phyloP scores from a whole-genome alignment of 2,329 filamentous ascomycete species.

The Claviceps purpurea region DNA sequence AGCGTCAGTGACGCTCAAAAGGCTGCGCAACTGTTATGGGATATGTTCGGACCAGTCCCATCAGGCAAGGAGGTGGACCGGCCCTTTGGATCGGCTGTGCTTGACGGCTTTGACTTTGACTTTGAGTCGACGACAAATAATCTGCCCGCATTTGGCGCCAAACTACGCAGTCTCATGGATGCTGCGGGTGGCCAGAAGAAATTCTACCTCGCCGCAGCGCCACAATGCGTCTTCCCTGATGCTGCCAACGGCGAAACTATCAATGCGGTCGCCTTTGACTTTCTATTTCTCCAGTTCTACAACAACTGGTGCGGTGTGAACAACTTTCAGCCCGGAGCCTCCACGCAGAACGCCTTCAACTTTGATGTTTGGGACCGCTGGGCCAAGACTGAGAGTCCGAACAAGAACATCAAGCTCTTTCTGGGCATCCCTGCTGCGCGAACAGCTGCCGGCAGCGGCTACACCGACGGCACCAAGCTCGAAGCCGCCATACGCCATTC shows the following conservation, averaged over 20 bases:
- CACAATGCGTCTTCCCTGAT: conserved; percentile 57
- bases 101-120: conserved; percentile 70
- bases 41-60: conserved; percentile 50
- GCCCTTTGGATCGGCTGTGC: conserved; percentile 36
- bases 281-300: conserved; percentile 53
- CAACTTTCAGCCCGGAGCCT: conserved; percentile 31
- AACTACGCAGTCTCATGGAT: conserved; percentile 43
- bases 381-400: conserved; percentile 42
- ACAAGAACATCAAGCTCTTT: conserved; percentile 46
- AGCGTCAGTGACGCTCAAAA: conserved; percentile 35
- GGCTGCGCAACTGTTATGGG: conserved; percentile 53
- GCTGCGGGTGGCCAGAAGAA: conserved; percentile 39
- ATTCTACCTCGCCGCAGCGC: conserved; percentile 51
- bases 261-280: conserved; percentile 42
- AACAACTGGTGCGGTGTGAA: conserved; percentile 53
- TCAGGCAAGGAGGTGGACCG: conserved; percentile 34
- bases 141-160: conserved; percentile 46
- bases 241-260: conserved; percentile 43
- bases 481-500: conserved; percentile 37
- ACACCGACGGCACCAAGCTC: conserved; percentile 33
- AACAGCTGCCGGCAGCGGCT: conserved; percentile 40
- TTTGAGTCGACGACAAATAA: conserved; percentile 49
- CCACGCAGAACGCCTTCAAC: conserved; percentile 43
- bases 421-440: conserved; percentile 45
- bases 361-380: conserved; percentile 52